These are phyloP conservation scores for Hymenotorrendiella dingleyae DNA, from an alignment of 2,329 filamentous ascomycete species.

Conservation along the genomic window DNA sequence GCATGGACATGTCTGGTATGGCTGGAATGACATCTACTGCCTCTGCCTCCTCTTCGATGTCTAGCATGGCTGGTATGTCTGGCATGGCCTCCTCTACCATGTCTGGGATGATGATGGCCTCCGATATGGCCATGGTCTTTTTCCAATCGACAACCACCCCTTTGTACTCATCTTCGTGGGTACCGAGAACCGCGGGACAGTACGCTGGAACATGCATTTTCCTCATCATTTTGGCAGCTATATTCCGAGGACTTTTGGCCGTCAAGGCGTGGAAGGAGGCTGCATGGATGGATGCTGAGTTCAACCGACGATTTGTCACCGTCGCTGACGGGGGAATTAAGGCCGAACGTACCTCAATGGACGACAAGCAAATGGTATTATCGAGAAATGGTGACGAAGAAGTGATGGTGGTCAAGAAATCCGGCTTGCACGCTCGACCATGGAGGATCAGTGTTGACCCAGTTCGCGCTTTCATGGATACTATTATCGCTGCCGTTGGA, in stretches of 20 bases:
- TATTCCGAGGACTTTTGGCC: constrained; percentile 67
- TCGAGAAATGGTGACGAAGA: constrained; percentile 77
- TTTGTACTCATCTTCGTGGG: constrained; percentile 66
- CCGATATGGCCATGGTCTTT: constrained; percentile 55
- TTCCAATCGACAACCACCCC: constrained; percentile 56
- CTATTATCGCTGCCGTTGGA: constrained; percentile 66
- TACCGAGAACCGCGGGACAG: constrained; percentile 59
- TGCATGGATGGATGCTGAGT: constrained; percentile 64
- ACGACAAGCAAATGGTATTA: constrained; percentile 60
- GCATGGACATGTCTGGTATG: constrained; percentile 4
- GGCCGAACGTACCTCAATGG: constrained; percentile 33
- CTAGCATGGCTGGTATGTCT: not conserved
- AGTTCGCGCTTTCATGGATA: constrained; percentile 64
- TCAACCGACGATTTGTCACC: constrained; percentile 70
- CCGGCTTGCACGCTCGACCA: constrained; percentile 49
- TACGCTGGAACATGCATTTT: constrained; percentile 94
- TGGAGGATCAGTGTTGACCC: constrained; percentile 81
- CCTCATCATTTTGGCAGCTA: constrained; percentile 66
- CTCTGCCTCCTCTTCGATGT: too few relatives aligned
- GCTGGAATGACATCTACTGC: too few relatives aligned
- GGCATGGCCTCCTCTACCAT: constrained; percentile 35
- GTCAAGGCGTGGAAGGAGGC: constrained; percentile 58
- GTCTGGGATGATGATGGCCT: constrained; percentile 38
- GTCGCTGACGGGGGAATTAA: constrained; percentile 53
- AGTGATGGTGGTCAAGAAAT: constrained; percentile 65